phyloP scores from a whole-genome alignment of 1,139 yeast species.

The Zygoascus hellenicus region DNA sequence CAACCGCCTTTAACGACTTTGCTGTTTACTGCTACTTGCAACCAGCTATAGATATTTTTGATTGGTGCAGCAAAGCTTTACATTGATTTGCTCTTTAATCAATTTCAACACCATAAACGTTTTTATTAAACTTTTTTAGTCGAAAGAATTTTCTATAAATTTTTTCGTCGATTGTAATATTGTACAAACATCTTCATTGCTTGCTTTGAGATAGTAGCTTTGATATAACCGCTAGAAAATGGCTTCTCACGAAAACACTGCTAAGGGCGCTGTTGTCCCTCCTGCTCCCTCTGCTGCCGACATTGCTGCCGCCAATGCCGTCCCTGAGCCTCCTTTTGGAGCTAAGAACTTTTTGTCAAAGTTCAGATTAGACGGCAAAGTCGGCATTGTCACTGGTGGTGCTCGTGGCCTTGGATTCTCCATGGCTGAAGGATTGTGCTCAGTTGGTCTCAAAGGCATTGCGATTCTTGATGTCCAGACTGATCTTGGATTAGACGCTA shows the following conservation, averaged over 20 bases:
- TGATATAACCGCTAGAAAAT: neutral
- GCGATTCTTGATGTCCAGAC: slow-evolving; percentile 41
- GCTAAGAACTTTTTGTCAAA: slow-evolving; percentile 37
- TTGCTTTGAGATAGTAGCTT: too few species aligned
- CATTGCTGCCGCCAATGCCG: slow-evolving; percentile 33
- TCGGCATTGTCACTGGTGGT: slow-evolving; percentile 64
- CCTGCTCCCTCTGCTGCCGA: slow-evolving; percentile 37
- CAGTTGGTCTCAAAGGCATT: slow-evolving; percentile 67
- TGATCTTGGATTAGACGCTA: slow-evolving; percentile 46
- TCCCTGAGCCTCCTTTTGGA: slow-evolving; percentile 32
- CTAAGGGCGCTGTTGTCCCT: slow-evolving; percentile 36
- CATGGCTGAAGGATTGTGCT: slow-evolving; percentile 59
- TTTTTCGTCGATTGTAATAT: too few species aligned
- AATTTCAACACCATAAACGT: neutral
- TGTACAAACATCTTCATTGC: too few species aligned
- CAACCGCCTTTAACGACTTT: too few species aligned
- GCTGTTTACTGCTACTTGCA: too few species aligned
- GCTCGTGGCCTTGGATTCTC: slow-evolving; percentile 64
- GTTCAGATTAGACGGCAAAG: slow-evolving; percentile 62
- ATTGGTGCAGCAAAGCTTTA: slow-evolving; percentile 1
- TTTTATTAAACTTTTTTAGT: too few species aligned
- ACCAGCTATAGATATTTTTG: too few species aligned
- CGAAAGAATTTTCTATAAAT: too few species aligned
- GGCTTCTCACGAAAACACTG: slow-evolving; percentile 20
- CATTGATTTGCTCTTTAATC: neutral